Conservation (phyloP, 1,284 basidiomycete genomes). For the Ceratobasidium sp. region DNA sequence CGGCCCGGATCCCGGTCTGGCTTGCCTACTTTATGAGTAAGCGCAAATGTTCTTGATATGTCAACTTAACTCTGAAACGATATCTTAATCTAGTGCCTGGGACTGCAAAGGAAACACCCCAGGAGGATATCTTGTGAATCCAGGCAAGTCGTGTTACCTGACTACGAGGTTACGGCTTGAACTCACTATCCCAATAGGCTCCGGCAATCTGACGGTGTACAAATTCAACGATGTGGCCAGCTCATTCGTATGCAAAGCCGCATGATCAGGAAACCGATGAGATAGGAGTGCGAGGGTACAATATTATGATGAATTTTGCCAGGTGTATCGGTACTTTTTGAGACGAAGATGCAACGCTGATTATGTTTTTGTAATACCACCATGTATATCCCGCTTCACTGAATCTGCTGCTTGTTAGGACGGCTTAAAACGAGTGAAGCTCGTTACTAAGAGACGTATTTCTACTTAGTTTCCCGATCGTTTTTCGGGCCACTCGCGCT, state of each 20-base stretch:
- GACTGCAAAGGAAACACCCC: slow-evolving; percentile 28
- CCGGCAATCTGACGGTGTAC: not conserved
- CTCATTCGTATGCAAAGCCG: slow-evolving; percentile 28
- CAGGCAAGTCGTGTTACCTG: not conserved
- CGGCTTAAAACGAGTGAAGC: too few relatives aligned
- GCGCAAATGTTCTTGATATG: not conserved
- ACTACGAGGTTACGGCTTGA: not conserved
- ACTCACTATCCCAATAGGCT: not conserved
- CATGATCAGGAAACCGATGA: not conserved
- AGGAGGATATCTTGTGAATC: slow-evolving; percentile 12
- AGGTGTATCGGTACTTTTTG: too few relatives aligned
- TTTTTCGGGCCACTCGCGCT: too few relatives aligned
- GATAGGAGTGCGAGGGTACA: not conserved
- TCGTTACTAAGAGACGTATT: too few relatives aligned
- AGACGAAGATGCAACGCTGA: too few relatives aligned
- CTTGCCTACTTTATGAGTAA: slow-evolving; percentile 28
- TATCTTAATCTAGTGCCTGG: not conserved
- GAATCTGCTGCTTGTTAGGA: too few relatives aligned
- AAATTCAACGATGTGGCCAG: slow-evolving; percentile 31
- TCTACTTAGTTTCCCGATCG: too few relatives aligned
- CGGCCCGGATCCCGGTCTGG: slow-evolving; percentile 21
- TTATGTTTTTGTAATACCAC: too few relatives aligned
- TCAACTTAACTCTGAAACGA: not conserved
- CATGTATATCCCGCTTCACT: too few relatives aligned
- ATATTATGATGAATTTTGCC: not conserved